Evolutionary conservation across 805 yeast genomes (phyloP).

Genomic region (Saitoella complicata): DNA sequence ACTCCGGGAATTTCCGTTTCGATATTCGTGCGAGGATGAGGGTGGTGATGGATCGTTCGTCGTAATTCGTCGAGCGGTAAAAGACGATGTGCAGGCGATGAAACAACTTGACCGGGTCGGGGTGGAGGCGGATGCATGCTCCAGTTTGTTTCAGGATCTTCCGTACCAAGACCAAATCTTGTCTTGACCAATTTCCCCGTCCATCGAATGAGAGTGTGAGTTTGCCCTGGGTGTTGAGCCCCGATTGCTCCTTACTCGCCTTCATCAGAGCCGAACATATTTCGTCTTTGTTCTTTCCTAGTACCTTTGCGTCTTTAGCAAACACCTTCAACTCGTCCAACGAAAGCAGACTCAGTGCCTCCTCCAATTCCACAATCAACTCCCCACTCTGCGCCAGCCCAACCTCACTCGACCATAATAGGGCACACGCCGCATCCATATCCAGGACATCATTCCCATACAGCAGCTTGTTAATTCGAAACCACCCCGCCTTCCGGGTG

Average conservation of each 20-base stretch:
- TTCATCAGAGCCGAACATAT: constrained; percentile 4
- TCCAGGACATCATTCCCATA: constrained; percentile 7
- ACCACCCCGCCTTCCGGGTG: constrained; percentile 10
- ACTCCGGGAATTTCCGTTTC: constrained; percentile 8
- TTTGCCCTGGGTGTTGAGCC: constrained; percentile 1
- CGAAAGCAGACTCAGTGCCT: constrained; percentile 4
- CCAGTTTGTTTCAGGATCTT: constrained; percentile 6
- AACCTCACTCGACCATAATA: neutral
- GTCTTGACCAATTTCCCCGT: constrained; percentile 2
- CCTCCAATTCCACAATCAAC: constrained; percentile 4
- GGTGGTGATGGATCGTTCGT: constrained; percentile 7
- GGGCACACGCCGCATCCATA: constrained; percentile 3
- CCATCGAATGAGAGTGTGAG: constrained; percentile 6
- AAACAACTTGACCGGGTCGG: constrained; percentile 3
- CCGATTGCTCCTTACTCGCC: constrained; percentile 6
- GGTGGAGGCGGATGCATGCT: constrained; percentile 6
- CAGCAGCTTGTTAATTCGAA: constrained; percentile 4
- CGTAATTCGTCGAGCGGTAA: constrained; percentile 6
- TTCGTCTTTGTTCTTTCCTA: constrained; percentile 6
- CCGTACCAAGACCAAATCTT: constrained; percentile 1
- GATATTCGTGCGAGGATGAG: constrained; percentile 8
- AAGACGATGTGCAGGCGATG: constrained; percentile 10
- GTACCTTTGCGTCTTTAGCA: constrained; percentile 3
- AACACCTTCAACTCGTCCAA: constrained; percentile 9
- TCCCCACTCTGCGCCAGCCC: neutral